Base-by-base conservation (phyloP, 257 asterid species). In the Solanum dulcamara region DNA sequence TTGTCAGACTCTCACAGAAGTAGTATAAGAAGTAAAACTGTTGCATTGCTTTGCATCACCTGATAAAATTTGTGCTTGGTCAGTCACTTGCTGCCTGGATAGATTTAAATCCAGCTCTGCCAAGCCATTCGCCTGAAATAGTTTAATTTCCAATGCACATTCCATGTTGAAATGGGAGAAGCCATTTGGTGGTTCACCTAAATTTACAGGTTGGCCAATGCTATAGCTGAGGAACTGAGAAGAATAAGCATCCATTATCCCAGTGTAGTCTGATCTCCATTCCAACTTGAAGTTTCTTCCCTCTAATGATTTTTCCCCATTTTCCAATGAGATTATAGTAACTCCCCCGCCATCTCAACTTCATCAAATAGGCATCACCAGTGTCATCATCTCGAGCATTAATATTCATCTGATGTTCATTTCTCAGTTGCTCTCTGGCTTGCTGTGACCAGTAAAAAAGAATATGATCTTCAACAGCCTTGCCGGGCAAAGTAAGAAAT, bases 231-330 rank as follows among this genome's bases (percentile, higher is more conserved):
- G 96, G 92, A 87, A 92, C 94, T 42, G 94, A 90, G 90, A 93
- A 93, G 84, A 90, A 85, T 91, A 93, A 92, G 91, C 94, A 92
- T 84, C 91, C 92, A 77, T 90, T 90, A 15, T 91, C 94, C 96
- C 96, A 94, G 24, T 93, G 92, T 55, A 94, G 86, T 79, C 91
- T 92, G 86, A 94, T 91, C 92, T 94, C 98, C 87, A 86, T 93
- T 80, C 98, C 95, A 35, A 88, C 93, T 8, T 89, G 92, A 38
- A 94, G 94, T 55, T 91, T 90, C 92, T 89, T 94, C 87, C 90
- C 97, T 90, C 98, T 87, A 74, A 94, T 89, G 75, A 94, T 92
- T 88, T 93, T 92, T 12, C 98, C 98, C 98, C 98, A 94, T 88
- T 94, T 94, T 26, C 98, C 98, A 89, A 93, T 91, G 81, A 94